Conservation (phyloP, 2,329 filamentous ascomycete species). For the Exophiala lecanii-corni region DNA sequence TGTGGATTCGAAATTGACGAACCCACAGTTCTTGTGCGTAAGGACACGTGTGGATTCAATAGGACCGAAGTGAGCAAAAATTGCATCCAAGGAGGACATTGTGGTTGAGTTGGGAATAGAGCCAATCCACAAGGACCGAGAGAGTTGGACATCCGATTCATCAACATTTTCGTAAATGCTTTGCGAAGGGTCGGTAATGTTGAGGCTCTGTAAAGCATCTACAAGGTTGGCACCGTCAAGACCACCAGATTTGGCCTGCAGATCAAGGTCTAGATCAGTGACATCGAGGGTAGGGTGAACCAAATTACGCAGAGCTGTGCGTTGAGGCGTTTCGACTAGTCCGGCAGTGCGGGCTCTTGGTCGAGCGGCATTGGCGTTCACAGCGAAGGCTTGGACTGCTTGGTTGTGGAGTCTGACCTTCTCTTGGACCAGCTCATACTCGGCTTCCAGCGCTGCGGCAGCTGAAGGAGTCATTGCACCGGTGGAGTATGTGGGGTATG, state of each 20-base stretch:
- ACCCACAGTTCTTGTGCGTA: constrained; percentile 98
- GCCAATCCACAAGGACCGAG: constrained; percentile 91
- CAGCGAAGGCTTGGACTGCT: constrained; percentile 87
- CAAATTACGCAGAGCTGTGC: constrained; percentile 64
- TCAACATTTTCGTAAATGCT: constrained; percentile 64
- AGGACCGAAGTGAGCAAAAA: constrained; percentile 88
- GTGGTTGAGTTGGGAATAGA: constrained; percentile 97
- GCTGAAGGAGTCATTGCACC: constrained; percentile 57
- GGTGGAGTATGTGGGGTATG: constrained; percentile 54
- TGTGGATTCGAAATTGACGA: constrained; percentile 91
- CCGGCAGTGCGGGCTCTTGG: constrained; percentile 89
- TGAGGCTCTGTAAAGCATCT: constrained; percentile 22
- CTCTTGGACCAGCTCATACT: constrained; percentile 57
- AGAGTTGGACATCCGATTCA: constrained; percentile 70
- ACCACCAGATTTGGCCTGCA: constrained; percentile 12
- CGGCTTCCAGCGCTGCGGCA: constrained; percentile 50
- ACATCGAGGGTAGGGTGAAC: constrained; percentile 47
- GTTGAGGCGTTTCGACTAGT: constrained; percentile 72
- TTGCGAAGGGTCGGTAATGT: constrained; percentile 16
- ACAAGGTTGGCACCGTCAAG: constrained; percentile 14
- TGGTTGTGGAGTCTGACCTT: constrained; percentile 86
- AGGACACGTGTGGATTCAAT: constrained; percentile 90
- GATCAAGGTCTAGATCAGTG: constrained; percentile 14
- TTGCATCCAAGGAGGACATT: constrained; percentile 86
- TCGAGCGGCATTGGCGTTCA: constrained; percentile 72